A percentile compares a stretch with the other conserved stretches of the same genome.
Evolutionary conservation across 2,329 filamentous ascomycete genomes (phyloP).

Genomic region (Cladophialophora exuberans): DNA sequence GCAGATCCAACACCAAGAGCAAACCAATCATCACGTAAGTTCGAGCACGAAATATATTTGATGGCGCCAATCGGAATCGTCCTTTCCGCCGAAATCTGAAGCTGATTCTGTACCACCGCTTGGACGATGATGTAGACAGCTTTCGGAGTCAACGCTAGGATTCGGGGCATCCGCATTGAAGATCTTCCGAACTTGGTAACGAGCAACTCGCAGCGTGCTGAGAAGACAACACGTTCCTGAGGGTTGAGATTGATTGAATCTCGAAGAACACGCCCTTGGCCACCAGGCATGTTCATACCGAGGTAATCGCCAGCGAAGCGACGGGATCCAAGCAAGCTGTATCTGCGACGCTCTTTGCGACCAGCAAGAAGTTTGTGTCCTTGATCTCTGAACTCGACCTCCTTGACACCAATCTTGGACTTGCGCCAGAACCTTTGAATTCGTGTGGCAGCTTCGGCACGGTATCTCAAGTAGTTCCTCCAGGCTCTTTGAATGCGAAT

Average conservation of each 20-base stretch:
- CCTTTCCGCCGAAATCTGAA: constrained; percentile 79
- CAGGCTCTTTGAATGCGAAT: constrained; percentile 96
- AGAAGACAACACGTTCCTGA: constrained; percentile 81
- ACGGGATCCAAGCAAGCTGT: constrained; percentile 87
- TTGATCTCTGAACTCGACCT: constrained; percentile 82
- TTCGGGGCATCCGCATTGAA: constrained; percentile 87
- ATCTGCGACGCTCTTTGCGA: constrained; percentile 87
- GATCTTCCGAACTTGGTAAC: constrained; percentile 96
- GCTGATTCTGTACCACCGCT: constrained; percentile 76
- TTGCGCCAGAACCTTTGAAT: constrained; percentile 97
- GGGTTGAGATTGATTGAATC: constrained; percentile 70
- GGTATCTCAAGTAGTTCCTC: constrained; percentile 92
- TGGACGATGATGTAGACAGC: constrained; percentile 91
- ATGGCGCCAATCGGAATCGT: constrained; percentile 83
- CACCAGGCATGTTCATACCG: constrained; percentile 77
- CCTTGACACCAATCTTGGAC: constrained; percentile 87
- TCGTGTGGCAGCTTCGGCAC: constrained; percentile 86
- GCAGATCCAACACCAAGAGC: constrained; percentile 85
- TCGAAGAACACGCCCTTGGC: constrained; percentile 79
- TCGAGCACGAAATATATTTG: constrained; percentile 82
- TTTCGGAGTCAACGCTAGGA: constrained; percentile 79
- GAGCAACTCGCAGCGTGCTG: constrained; percentile 84
- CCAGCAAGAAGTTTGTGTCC: constrained; percentile 80
- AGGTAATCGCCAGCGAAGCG: constrained; percentile 95
- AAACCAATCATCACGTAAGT: constrained; percentile 93